Evolutionary conservation across 2,329 filamentous ascomycete species (phyloP).

Genomic region (Didymellaceae sp.): DNA sequence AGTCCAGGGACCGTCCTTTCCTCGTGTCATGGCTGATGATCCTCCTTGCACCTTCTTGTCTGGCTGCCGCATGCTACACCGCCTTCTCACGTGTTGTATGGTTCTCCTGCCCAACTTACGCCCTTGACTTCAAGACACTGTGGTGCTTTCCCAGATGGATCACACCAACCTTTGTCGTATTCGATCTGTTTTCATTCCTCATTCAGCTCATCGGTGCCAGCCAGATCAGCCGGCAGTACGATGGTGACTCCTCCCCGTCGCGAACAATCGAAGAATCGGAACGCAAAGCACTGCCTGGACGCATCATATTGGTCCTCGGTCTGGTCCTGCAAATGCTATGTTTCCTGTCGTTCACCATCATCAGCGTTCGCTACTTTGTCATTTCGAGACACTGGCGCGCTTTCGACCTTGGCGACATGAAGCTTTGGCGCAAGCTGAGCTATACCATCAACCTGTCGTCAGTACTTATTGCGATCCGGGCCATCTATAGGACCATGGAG

Average conservation of each 20-base stretch:
- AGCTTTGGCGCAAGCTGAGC: slow-evolving; percentile 43
- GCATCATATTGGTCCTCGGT: slow-evolving; percentile 53
- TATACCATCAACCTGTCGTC: slow-evolving; percentile 46
- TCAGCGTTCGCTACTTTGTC: slow-evolving; percentile 44
- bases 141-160: slow-evolving; percentile 54
- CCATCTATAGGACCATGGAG: slow-evolving; percentile 61
- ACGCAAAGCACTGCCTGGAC: slow-evolving; percentile 36
- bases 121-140: slow-evolving; percentile 51
- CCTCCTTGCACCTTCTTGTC: slow-evolving; percentile 57
- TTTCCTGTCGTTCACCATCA: slow-evolving; percentile 58
- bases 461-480: slow-evolving; percentile 52
- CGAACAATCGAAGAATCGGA: slow-evolving; percentile 49
- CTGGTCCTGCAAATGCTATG: slow-evolving; percentile 59
- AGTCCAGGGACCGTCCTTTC: slow-evolving; percentile 43
- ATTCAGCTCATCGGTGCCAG: slow-evolving; percentile 55
- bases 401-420: slow-evolving; percentile 44
- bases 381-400: slow-evolving; percentile 39
- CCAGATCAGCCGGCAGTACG: slow-evolving; percentile 48
- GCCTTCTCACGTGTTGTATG: slow-evolving; percentile 56
- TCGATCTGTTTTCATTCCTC: slow-evolving; percentile 57
- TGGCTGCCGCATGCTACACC: slow-evolving; percentile 60
- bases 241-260: slow-evolving; percentile 44
- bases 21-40: slow-evolving; percentile 55
- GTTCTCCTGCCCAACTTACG: slow-evolving; percentile 47
- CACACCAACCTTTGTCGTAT: slow-evolving; percentile 57